These are phyloP conservation scores for Arabidopsis hybrid DNA, from an alignment of 441 rosid species.

Conservation along the genomic window DNA sequence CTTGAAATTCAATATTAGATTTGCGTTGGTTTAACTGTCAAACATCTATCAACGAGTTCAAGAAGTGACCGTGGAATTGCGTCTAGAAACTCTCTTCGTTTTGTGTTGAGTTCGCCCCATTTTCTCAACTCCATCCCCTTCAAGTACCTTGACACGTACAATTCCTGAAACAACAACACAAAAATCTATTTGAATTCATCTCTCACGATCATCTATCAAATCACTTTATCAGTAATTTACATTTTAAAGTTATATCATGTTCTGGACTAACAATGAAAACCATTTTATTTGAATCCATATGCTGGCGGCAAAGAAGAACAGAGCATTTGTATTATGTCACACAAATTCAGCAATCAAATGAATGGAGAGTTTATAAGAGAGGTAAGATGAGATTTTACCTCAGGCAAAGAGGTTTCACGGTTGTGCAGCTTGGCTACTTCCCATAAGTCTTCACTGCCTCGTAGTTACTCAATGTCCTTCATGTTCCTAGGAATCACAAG, in stretches of 20 bases:
- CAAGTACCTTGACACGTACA: constrained; percentile 48
- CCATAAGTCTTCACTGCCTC: constrained; percentile 43
- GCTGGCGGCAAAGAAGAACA: constrained; percentile 6
- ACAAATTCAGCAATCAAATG: constrained; percentile 21
- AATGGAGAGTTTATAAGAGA: neutral
- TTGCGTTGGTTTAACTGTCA: constrained; percentile 84
- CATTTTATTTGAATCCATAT: constrained; percentile 12
- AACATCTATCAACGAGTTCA: constrained; percentile 87
- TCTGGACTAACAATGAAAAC: neutral
- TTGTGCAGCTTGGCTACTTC: constrained; percentile 90
- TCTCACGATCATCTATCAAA: neutral
- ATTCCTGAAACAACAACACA: constrained; percentile 56
- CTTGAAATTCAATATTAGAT: too few relatives aligned
- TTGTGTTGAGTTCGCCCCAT: constrained; percentile 79
- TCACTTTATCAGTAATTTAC: neutral
- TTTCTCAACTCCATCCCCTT: constrained; percentile 53
- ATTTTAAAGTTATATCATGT: neutral
- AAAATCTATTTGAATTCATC: neutral
- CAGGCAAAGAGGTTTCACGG: constrained; percentile 83
- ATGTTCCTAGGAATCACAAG: too few relatives aligned
- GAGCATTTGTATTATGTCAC: constrained; percentile 59
- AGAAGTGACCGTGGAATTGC: constrained; percentile 69
- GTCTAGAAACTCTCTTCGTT: constrained; percentile 69
- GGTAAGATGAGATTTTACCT: constrained; percentile 55
- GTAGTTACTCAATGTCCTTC: too few relatives aligned